These are phyloP conservation scores for Mycosphaerella arachidis DNA, from an alignment of 2,329 filamentous ascomycete genomes.

Conservation along the genomic window DNA sequence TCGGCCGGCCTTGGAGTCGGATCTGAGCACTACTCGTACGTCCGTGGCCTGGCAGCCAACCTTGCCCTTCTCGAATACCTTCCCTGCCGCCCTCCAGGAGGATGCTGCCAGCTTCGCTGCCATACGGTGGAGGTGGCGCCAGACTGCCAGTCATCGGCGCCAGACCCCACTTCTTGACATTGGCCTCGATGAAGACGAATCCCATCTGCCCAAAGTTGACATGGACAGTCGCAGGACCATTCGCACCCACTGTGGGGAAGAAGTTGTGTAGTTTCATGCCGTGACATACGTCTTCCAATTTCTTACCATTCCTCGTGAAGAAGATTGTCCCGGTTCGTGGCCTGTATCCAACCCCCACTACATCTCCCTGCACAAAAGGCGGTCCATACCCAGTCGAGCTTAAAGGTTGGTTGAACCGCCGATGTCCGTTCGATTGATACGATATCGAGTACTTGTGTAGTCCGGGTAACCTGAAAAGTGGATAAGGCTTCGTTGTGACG, in stretches of 20 bases:
- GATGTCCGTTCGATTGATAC: conserved; percentile 81
- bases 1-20: conserved; percentile 62
- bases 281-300: conserved; percentile 88
- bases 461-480: conserved; percentile 85
- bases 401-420: conserved; percentile 92
- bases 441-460: conserved; percentile 91
- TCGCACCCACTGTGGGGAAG: conserved; percentile 95
- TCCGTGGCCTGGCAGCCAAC: conserved; percentile 59
- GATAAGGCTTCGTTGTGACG: conserved; percentile 95
- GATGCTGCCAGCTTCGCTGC: conserved; percentile 94
- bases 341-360: conserved; percentile 90
- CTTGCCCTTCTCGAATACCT: conserved; percentile 51
- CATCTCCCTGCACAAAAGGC: conserved; percentile 83
- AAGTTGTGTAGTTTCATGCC: conserved; percentile 93
- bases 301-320: conserved; percentile 97
- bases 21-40: conserved; percentile 75
- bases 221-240: conserved; percentile 85
- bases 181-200: conserved; percentile 98
- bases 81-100: conserved; percentile 74
- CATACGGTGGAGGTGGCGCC: conserved; percentile 92
- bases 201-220: conserved; percentile 98
- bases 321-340: conserved; percentile 93
- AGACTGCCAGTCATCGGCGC: conserved; percentile 93
- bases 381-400: conserved; percentile 74
- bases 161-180: conserved; percentile 99